A percentile compares a stretch with the other conserved stretches of the same genome.
Evolutionary conservation across 768 basidiomycete genomes (phyloP).

Genomic region (Macrolepiota dolichaula): DNA sequence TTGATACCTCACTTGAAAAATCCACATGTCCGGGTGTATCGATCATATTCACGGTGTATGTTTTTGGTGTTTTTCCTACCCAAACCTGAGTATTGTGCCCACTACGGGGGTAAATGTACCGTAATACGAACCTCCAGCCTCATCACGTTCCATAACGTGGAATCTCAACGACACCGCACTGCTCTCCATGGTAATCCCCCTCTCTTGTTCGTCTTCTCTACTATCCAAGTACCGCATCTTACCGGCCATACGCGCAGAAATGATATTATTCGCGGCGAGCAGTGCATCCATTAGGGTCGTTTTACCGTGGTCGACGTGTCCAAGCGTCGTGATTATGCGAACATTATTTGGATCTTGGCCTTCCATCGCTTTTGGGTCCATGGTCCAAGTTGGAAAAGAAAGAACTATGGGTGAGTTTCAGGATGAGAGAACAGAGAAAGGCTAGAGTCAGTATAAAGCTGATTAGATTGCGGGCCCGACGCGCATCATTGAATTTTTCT

Average conservation of each 20-base stretch:
- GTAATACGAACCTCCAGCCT: constrained; percentile 51
- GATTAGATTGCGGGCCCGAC: constrained; percentile 11
- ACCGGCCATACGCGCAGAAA: constrained; percentile 90
- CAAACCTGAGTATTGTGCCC: neutral
- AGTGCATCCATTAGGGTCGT: constrained; percentile 94
- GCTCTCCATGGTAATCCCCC: constrained; percentile 99
- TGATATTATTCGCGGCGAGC: constrained; percentile 96
- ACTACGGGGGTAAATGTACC: neutral
- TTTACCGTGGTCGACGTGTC: constrained; percentile 96
- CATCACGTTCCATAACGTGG: constrained; percentile 61
- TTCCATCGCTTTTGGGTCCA: constrained; percentile 22
- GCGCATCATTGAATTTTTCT: neutral
- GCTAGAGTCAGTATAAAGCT: neutral
- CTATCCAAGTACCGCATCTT: constrained; percentile 95
- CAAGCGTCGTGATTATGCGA: constrained; percentile 81
- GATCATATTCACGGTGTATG: constrained; percentile 91
- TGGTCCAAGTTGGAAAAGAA: neutral
- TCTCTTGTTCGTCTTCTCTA: constrained; percentile 94
- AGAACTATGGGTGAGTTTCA: constrained; percentile 1
- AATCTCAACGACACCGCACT: constrained; percentile 91
- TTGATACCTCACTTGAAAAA: constrained; percentile 96
- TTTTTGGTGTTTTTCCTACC: constrained; percentile 54
- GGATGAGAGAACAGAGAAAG: neutral
- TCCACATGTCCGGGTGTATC: constrained; percentile 99
- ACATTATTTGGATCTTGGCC: constrained; percentile 45